These are phyloP conservation scores for Tricholoma hemisulphureum DNA, from an alignment of 768 basidiomycete genomes.

Conservation along the genomic window DNA sequence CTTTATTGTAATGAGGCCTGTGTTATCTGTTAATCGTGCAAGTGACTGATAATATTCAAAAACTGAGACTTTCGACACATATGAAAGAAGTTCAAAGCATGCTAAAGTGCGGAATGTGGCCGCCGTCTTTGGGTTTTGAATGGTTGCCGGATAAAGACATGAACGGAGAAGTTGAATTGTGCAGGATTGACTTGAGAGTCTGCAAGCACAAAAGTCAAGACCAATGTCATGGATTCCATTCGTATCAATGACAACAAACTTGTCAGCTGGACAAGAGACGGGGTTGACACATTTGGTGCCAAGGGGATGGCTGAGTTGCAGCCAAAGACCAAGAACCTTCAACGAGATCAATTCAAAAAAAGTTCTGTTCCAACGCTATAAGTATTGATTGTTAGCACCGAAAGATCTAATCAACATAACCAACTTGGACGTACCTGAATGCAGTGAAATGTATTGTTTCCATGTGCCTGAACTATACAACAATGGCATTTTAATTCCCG, in stretches of 20 bases:
- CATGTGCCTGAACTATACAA: slow-evolving; percentile 8
- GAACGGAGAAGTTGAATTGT: slow-evolving; percentile 20
- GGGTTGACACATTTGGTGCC: slow-evolving; percentile 17
- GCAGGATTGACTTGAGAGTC: neutral
- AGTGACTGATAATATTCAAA: slow-evolving; percentile 19
- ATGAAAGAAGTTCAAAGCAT: slow-evolving; percentile 19
- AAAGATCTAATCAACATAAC: neutral
- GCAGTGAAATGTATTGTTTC: slow-evolving; percentile 5
- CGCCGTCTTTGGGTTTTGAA: slow-evolving; percentile 15
- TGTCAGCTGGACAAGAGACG: slow-evolving; percentile 12
- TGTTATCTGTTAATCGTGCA: slow-evolving; percentile 11
- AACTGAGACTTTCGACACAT: slow-evolving; percentile 19
- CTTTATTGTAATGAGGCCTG: neutral
- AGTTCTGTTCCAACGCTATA: slow-evolving; percentile 11
- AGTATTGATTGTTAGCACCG: neutral
- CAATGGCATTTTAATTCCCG: neutral
- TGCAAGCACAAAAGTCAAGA: slow-evolving; percentile 25
- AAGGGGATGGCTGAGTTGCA: slow-evolving; percentile 9
- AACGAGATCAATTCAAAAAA: slow-evolving; percentile 1
- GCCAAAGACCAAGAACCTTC: neutral
- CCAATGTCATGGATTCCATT: slow-evolving; percentile 21
- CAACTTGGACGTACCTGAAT: neutral
- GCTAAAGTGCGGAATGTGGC: slow-evolving; percentile 18
- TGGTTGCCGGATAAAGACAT: slow-evolving; percentile 19
- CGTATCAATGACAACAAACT: slow-evolving; percentile 20